Percentiles rank a stretch among this genome's conserved stretches.
These are phyloP conservation scores for Calycina herbarum DNA, from an alignment of 2,329 filamentous ascomycete species.

Conservation along the genomic window DNA sequence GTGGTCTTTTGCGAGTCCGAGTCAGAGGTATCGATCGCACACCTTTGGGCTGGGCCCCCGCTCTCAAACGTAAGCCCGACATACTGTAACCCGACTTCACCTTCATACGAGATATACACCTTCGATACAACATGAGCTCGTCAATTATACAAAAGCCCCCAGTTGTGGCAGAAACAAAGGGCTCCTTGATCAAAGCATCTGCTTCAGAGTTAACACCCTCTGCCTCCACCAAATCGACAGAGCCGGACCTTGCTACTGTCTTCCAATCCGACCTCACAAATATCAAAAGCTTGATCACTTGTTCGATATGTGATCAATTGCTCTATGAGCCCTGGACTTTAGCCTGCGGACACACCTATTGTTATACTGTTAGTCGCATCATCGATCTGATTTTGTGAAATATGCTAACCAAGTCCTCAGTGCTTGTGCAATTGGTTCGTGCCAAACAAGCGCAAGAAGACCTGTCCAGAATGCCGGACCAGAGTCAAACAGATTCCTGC, in stretches of 20 bases:
- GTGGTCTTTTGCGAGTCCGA: not conserved
- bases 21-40: not conserved
- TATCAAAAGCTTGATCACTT: slow-evolving; percentile 61
- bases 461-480: slow-evolving; percentile 67
- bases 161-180: not conserved
- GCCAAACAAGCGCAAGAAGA: slow-evolving; percentile 54
- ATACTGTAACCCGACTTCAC: not conserved
- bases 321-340: slow-evolving; percentile 71
- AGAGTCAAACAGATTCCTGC: slow-evolving; percentile 58
- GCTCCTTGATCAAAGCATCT: not conserved
- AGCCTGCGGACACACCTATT: slow-evolving; percentile 70
- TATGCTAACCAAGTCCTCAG: slow-evolving; percentile 26
- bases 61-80: not conserved
- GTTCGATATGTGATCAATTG: slow-evolving; percentile 67
- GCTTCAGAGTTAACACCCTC: not conserved
- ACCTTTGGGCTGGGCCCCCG: slow-evolving; percentile 1
- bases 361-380: slow-evolving; percentile 56
- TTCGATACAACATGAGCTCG: not conserved
- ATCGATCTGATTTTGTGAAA: not conserved
- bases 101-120: not conserved
- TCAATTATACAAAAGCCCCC: not conserved
- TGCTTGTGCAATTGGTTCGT: slow-evolving; percentile 41
- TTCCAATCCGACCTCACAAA: slow-evolving; percentile 55
- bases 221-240: slow-evolving; percentile 15
- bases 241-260: slow-evolving; percentile 24